Evolutionary conservation across 2,329 filamentous ascomycete species (phyloP).

Genomic region (Cryphonectria parasitica): DNA sequence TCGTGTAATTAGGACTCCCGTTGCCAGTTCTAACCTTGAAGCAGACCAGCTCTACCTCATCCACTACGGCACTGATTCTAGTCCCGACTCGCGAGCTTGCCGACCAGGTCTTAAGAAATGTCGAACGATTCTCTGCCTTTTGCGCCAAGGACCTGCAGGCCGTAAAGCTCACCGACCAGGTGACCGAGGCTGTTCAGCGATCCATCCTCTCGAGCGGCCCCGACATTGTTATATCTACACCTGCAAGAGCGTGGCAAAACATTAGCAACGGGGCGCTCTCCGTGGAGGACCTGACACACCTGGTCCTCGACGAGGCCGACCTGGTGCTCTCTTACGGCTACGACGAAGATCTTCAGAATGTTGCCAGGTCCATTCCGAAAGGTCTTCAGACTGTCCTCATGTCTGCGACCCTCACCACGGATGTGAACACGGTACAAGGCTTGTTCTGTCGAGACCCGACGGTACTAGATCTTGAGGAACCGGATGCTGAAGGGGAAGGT

Average conservation of each 20-base stretch:
- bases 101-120: constrained; percentile 81
- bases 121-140: constrained; percentile 77
- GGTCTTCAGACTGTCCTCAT: constrained; percentile 90
- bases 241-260: constrained; percentile 79
- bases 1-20: constrained; percentile 30
- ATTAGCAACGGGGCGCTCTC: constrained; percentile 73
- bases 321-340: constrained; percentile 93
- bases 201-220: constrained; percentile 84
- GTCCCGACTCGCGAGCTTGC: constrained; percentile 95
- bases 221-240: constrained; percentile 90
- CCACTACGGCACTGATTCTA: constrained; percentile 79
- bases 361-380: constrained; percentile 78
- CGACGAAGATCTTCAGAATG: constrained; percentile 81
- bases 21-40: constrained; percentile 1
- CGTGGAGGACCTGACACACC: constrained; percentile 70
- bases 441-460: constrained; percentile 84
- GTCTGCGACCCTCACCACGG: constrained; percentile 87
- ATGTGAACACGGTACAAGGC: constrained; percentile 82
- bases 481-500: constrained; percentile 74
- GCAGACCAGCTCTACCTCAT: constrained; percentile 54
- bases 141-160: constrained; percentile 82
- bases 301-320: constrained; percentile 95
- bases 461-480: constrained; percentile 80
- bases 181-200: constrained; percentile 85
- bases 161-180: constrained; percentile 87